Percentiles rank a stretch among this genome's conserved stretches.
phyloP scores from a whole-genome alignment of 345 rosid species.

The Hibiscus trionum region DNA sequence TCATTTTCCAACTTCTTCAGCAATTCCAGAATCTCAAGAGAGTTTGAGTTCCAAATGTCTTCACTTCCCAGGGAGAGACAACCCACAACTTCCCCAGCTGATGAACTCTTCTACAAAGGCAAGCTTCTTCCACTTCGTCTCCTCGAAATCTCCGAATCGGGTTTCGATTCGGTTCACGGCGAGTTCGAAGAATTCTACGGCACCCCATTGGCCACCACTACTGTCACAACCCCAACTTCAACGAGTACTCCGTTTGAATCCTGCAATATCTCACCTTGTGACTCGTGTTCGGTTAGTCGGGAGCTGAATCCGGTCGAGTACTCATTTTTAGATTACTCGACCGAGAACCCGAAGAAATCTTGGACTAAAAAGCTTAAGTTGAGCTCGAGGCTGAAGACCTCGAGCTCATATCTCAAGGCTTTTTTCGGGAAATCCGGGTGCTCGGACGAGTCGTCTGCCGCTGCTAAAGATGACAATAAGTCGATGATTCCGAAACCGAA shows the following conservation, averaged over 20 bases:
- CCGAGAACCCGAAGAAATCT: conserved; percentile 44
- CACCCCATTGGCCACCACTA: conserved; percentile 51
- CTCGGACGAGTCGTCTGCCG: conserved; percentile 49
- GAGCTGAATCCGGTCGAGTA: conserved; percentile 56
- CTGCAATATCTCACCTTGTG: conserved; percentile 72
- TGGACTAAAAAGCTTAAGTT: conserved; percentile 58
- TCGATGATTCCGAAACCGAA: conserved; percentile 30
- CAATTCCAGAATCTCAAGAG: conserved; percentile 38
- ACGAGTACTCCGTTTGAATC: conserved; percentile 81
- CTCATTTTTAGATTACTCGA: conserved; percentile 22
- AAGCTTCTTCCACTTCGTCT: conserved; percentile 86
- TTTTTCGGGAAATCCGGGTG: conserved; percentile 62
- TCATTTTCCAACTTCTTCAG: conserved; percentile 43
- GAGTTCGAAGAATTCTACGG: conserved; percentile 43
- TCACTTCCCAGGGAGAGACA: conserved; percentile 36
- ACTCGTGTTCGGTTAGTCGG: conserved; percentile 63
- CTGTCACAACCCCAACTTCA: conserved; percentile 45
- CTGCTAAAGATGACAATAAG: conserved; percentile 45
- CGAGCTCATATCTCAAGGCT: conserved; percentile 59
- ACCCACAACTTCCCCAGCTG: conserved; percentile 67
- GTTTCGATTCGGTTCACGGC: neutral
- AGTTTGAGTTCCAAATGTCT: conserved; percentile 90
- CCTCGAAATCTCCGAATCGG: conserved; percentile 30
- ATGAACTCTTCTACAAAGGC: conserved; percentile 92
- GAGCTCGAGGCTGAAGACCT: conserved; percentile 65